These are phyloP conservation scores for Kodamaea suecica DNA, from an alignment of 1,139 yeast genomes.

Conservation along the genomic window DNA sequence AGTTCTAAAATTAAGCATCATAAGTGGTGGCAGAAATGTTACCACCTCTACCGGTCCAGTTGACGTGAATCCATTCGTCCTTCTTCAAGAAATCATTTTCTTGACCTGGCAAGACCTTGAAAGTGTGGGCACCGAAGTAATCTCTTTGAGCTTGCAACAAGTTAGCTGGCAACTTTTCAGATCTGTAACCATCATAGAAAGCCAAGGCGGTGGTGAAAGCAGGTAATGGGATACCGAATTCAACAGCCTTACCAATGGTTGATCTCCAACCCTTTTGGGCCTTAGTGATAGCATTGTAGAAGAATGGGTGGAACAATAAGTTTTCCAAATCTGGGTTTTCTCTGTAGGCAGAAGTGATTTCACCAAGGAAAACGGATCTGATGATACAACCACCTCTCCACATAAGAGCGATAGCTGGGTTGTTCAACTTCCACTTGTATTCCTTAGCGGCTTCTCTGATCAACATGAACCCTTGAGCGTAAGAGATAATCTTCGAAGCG, in stretches of 20 bases:
- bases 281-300: slow-evolving; percentile 83
- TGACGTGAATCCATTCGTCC: slow-evolving; percentile 84
- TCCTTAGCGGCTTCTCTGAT: slow-evolving; percentile 97
- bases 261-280: slow-evolving; percentile 97
- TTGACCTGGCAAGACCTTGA: slow-evolving; percentile 86
- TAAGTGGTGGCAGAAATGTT: slow-evolving; percentile 92
- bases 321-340: slow-evolving; percentile 90
- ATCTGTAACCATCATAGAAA: slow-evolving; percentile 99
- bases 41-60: slow-evolving; percentile 99
- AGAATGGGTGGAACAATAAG: slow-evolving; percentile 93
- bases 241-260: slow-evolving; percentile 72
- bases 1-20: slow-evolving; percentile 87
- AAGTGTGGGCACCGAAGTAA: slow-evolving; percentile 99
- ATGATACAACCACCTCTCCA: slow-evolving; percentile 99
- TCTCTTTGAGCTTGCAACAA: slow-evolving; percentile 99
- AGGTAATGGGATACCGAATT: slow-evolving; percentile 93
- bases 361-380: slow-evolving; percentile 97
- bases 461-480: slow-evolving; percentile 99
- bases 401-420: slow-evolving; percentile 98
- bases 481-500: slow-evolving; percentile 97
- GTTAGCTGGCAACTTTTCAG: slow-evolving; percentile 94
- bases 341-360: slow-evolving; percentile 95
- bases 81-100: slow-evolving; percentile 75
- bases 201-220: slow-evolving; percentile 96
- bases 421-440: slow-evolving; percentile 95